Conservation (phyloP, 2,329 filamentous ascomycete genomes). For the Aspergillus tamarii region DNA sequence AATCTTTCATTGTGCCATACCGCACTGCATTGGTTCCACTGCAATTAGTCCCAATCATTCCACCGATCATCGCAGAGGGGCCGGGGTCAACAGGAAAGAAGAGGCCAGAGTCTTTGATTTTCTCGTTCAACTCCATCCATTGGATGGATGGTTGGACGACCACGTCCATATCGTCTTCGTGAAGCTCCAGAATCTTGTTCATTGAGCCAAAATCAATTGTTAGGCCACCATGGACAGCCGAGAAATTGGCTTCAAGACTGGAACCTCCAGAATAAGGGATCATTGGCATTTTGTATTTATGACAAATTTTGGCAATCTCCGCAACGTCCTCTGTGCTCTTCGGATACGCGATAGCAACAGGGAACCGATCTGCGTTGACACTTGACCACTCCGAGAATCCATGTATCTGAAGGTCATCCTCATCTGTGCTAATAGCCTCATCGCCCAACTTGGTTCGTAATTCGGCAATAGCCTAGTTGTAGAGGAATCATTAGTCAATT, state of each 20-base stretch:
- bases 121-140: slow-evolving; percentile 88
- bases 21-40: slow-evolving; percentile 63
- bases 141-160: slow-evolving; percentile 88
- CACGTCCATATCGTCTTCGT: slow-evolving; percentile 88
- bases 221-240: slow-evolving; percentile 81
- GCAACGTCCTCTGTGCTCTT: slow-evolving; percentile 67
- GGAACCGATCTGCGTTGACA: slow-evolving; percentile 65
- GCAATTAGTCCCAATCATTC: slow-evolving; percentile 70
- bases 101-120: slow-evolving; percentile 71
- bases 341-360: slow-evolving; percentile 68
- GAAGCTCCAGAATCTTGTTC: slow-evolving; percentile 77
- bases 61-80: slow-evolving; percentile 61
- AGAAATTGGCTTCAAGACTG: slow-evolving; percentile 87
- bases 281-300: slow-evolving; percentile 79
- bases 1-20: slow-evolving; percentile 78
- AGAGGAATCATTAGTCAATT: neutral
- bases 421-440: slow-evolving; percentile 65
- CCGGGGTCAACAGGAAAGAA: slow-evolving; percentile 93
- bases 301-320: slow-evolving; percentile 69
- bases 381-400: slow-evolving; percentile 73
- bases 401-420: slow-evolving; percentile 65
- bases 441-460: slow-evolving; percentile 57
- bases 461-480: slow-evolving; percentile 58
- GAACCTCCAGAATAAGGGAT: slow-evolving; percentile 86
- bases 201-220: slow-evolving; percentile 89